Base-by-base conservation (phyloP, 768 basidiomycete genomes). In the Russula lepida region DNA sequence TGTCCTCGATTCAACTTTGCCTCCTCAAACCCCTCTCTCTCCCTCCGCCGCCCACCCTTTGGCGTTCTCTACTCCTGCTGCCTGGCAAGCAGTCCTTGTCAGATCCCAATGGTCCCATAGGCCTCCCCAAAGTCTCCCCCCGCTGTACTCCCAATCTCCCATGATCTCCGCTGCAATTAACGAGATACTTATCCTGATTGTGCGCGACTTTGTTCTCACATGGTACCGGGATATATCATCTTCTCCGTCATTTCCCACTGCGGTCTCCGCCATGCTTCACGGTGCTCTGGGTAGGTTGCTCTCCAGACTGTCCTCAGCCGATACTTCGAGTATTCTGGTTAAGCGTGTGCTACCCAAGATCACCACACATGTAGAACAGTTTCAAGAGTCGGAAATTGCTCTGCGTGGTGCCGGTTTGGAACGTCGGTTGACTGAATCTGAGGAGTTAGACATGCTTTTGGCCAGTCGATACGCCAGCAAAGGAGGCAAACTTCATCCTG, bases 171-270 rank as follows among this genome's bases (percentile, higher is more conserved):
- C 81, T n/a, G 79, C 84, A 19, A 69, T 95, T 9, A 88, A 95
- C 65, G 86, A 88, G 33, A 81, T 95, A 54, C 80, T 95, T 55
- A 79, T 81, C n/a, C 79, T 92, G 69, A 80, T 92, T 62, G 84
- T 91, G 27, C 78, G 88, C 53, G 92, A 94, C 75, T 98, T 97
- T 71, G 84, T 99, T 21, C 74, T 86, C 56, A 82, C 82, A 13
- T 99, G 95, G 95, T 99, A 95, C 77, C 78, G 79, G 66, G 81
- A 84, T 19, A 78, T 98, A 39, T 98, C 95, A 6, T 79, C 85
- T 12, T 95, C 92, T 0, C 84, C 89, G 4, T 83, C 92, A 4
- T 98, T 99, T 71, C 94, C 95, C 21, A 79, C 83, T 61, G 87
- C 92, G 9, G 86, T 95, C 52, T 90, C 93, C 2, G 75, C 76